Conservation (phyloP, 306 rosid genomes). For the Lathyrus oleraceus region DNA sequence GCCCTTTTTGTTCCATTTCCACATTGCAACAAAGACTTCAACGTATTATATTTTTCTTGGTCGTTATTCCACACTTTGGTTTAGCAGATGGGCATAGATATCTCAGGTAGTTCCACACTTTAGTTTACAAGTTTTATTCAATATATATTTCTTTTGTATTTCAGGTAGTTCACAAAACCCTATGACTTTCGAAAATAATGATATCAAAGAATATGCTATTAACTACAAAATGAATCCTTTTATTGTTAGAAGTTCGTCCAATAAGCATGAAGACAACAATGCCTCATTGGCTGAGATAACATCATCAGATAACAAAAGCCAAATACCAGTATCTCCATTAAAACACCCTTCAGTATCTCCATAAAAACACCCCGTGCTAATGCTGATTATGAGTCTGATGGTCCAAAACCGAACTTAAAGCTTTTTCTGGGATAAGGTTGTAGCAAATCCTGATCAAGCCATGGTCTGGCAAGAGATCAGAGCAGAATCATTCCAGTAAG, state of each 20-base stretch:
- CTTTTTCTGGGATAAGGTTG: slow-evolving; percentile 96
- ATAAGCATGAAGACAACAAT: slow-evolving; percentile 38
- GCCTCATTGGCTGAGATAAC: slow-evolving; percentile 36
- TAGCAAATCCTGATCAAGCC: slow-evolving; percentile 69
- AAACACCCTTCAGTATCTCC: too few relatives aligned
- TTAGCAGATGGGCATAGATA: too few relatives aligned
- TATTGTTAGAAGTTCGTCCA: slow-evolving; percentile 27
- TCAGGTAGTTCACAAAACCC: slow-evolving; percentile 58
- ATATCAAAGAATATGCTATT: slow-evolving; percentile 37
- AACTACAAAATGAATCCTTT: slow-evolving; percentile 37
- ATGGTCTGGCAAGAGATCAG: slow-evolving; percentile 92
- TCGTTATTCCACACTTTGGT: too few relatives aligned
- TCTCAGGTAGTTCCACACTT: too few relatives aligned
- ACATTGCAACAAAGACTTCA: too few relatives aligned
- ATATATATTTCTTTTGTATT: slow-evolving; percentile 5
- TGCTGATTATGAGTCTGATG: slow-evolving; percentile 45
- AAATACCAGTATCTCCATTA: slow-evolving; percentile 36
- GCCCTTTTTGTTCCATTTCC: too few relatives aligned
- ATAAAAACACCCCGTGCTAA: slow-evolving; percentile 43
- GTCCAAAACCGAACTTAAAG: slow-evolving; percentile 72
- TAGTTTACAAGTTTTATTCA: neutral
- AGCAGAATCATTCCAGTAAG: slow-evolving; percentile 94
- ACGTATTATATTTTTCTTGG: too few relatives aligned
- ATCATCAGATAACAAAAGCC: slow-evolving; percentile 39
- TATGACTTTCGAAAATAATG: slow-evolving; percentile 37